Conservation (phyloP, 2,329 filamentous ascomycete species). For the Ambrosiella xylebori region DNA sequence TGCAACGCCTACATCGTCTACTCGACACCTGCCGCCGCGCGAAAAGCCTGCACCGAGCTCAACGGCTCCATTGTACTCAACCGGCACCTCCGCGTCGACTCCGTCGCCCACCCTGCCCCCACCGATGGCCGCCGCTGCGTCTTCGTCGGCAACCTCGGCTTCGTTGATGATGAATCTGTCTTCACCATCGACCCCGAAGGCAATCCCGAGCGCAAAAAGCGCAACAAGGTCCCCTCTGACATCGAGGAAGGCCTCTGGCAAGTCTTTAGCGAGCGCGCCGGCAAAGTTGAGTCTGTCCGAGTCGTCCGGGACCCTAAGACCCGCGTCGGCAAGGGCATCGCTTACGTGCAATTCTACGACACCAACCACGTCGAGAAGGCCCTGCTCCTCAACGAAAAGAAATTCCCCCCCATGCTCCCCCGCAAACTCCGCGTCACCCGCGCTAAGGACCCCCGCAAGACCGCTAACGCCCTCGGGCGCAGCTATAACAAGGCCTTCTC, state of each 20-base stretch:
- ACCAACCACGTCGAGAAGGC: slow-evolving; percentile 81
- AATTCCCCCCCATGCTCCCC: slow-evolving; percentile 86
- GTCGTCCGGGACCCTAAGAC: slow-evolving; percentile 81
- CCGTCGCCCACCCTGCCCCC: slow-evolving; percentile 68
- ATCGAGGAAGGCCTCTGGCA: slow-evolving; percentile 87
- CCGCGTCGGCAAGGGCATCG: slow-evolving; percentile 87
- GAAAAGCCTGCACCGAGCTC: slow-evolving; percentile 56
- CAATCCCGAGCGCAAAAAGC: slow-evolving; percentile 53
- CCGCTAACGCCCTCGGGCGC: slow-evolving; percentile 33
- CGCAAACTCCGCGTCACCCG: slow-evolving; percentile 70
- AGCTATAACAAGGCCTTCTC: slow-evolving; percentile 16
- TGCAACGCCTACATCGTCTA: slow-evolving; percentile 93
- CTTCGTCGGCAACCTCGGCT: slow-evolving; percentile 90
- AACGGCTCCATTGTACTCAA: slow-evolving; percentile 75
- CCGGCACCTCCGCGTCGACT: slow-evolving; percentile 80
- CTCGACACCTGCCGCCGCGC: slow-evolving; percentile 54
- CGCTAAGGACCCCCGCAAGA: slow-evolving; percentile 57
- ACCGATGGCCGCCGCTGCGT: slow-evolving; percentile 79
- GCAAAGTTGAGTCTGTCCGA: slow-evolving; percentile 80
- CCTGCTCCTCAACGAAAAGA: slow-evolving; percentile 73
- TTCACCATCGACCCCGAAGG: slow-evolving; percentile 47
- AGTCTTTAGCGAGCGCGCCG: slow-evolving; percentile 53
- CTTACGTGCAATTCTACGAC: slow-evolving; percentile 91
- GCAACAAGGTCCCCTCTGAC: slow-evolving; percentile 60
- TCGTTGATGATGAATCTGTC: slow-evolving; percentile 78